A percentile compares a stretch with the other conserved stretches of the same genome.
These are phyloP conservation scores for Bruguiera sexangula DNA, from an alignment of 345 rosid genomes.

Conservation along the genomic window DNA sequence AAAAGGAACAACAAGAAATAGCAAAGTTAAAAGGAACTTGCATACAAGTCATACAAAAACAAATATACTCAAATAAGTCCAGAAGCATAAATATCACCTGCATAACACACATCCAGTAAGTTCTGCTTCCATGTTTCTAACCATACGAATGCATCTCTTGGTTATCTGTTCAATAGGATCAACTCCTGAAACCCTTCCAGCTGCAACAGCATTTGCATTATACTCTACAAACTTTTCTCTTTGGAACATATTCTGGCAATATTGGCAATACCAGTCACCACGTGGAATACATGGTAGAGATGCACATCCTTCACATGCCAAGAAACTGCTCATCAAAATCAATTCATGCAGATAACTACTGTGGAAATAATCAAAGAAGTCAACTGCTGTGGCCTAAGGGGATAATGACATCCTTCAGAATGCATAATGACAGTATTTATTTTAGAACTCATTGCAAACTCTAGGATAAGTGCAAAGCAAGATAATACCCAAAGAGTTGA, in stretches of 20 bases:
- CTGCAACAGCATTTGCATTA: conserved; percentile 78
- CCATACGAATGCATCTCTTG: conserved; percentile 81
- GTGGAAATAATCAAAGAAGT: conserved; percentile 9
- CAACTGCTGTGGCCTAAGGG: not conserved
- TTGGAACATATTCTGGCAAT: conserved; percentile 55
- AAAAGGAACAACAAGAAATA: not conserved
- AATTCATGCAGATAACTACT: conserved; percentile 8
- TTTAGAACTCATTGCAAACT: not conserved
- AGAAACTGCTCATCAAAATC: conserved; percentile 15
- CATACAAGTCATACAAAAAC: not conserved
- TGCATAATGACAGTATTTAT: no score
- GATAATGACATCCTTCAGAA: no score
- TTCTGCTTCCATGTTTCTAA: conserved; percentile 56
- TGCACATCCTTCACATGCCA: conserved; percentile 66
- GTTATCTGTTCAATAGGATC: conserved; percentile 81
- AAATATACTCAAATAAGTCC: conserved; percentile 12
- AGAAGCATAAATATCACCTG: conserved; percentile 46
- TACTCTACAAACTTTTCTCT: conserved; percentile 65
- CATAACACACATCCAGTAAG: conserved; percentile 80
- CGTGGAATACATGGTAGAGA: conserved; percentile 51
- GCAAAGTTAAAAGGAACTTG: conserved; percentile 1
- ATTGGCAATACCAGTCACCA: conserved; percentile 82
- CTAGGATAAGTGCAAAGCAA: no score
- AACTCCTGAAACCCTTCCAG: conserved; percentile 79
- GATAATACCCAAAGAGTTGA: no score